Evolutionary conservation across 2,329 filamentous ascomycete species (phyloP).

Genomic region (Knoxdaviesia capensis): DNA sequence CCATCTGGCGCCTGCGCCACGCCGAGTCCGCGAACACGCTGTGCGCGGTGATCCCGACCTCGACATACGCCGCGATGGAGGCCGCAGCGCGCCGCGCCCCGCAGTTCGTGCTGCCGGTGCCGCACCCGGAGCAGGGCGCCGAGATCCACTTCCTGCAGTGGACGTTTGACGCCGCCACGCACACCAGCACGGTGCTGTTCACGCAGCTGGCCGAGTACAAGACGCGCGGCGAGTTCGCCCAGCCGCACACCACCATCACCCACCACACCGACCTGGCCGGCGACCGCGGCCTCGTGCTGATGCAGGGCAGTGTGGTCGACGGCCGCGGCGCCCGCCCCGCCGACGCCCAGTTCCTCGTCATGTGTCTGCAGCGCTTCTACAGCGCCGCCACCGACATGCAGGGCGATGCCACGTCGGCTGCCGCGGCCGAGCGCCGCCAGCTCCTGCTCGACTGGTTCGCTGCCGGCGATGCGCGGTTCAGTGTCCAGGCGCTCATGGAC

Average conservation of each 20-base stretch:
- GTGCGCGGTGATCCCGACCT: constrained; percentile 61
- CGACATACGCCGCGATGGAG: constrained; percentile 57
- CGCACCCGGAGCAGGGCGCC: constrained; percentile 45
- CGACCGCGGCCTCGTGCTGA: constrained; percentile 60
- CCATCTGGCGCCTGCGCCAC: constrained; percentile 80
- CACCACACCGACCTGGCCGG: constrained; percentile 67
- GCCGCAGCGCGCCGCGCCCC: constrained; percentile 53
- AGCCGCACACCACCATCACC: constrained; percentile 84
- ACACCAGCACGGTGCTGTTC: constrained; percentile 65
- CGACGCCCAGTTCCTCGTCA: constrained; percentile 74
- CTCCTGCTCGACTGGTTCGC: constrained; percentile 67
- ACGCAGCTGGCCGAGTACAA: constrained; percentile 91
- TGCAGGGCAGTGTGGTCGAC: constrained; percentile 65
- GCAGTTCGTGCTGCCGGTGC: constrained; percentile 78
- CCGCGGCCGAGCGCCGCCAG: constrained; percentile 33
- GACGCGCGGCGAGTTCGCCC: constrained; percentile 68
- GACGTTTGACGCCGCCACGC: constrained; percentile 54
- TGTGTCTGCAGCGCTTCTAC: constrained; percentile 93
- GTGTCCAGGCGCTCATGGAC: constrained; percentile 65
- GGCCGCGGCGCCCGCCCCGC: constrained; percentile 57
- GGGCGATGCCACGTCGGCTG: no score
- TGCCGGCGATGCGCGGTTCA: constrained; percentile 58
- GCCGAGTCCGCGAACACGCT: constrained; percentile 51
- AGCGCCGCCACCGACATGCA: constrained; percentile 36
- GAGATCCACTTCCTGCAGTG: constrained; percentile 96